These are phyloP conservation scores for Fusarium devonianum DNA, from an alignment of 2,329 filamentous ascomycete species.

Conservation along the genomic window DNA sequence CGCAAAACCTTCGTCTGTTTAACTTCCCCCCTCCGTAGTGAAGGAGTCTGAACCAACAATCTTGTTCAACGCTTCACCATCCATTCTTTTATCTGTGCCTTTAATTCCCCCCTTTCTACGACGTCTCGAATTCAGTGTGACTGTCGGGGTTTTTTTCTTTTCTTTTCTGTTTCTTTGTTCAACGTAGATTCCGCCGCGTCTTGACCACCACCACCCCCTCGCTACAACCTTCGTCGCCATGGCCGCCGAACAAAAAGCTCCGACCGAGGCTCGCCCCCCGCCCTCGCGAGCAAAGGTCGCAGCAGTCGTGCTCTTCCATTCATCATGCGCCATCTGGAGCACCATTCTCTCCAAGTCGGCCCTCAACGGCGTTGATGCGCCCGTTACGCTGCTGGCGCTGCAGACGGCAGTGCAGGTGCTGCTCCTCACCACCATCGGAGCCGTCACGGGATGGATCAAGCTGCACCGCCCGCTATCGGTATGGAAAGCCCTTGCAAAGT, in stretches of 20 bases:
- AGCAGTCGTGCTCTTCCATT: conserved; percentile 40
- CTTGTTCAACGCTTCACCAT: background rate
- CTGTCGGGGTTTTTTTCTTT: conserved; percentile 4
- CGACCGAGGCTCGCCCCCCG: conserved; percentile 26
- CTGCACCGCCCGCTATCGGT: conserved; percentile 33
- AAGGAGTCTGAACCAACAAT: background rate
- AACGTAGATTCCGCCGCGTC: background rate
- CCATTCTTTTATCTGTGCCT: background rate
- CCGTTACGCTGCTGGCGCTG: conserved; percentile 38
- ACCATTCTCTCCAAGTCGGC: conserved; percentile 41
- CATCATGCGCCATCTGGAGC: conserved; percentile 40
- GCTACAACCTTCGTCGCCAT: conserved; percentile 24
- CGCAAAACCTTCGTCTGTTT: background rate
- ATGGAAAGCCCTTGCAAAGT: conserved; percentile 1
- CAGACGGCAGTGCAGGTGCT: conserved; percentile 38
- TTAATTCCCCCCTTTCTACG: background rate
- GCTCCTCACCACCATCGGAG: conserved; percentile 34
- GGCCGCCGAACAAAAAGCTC: conserved; percentile 24
- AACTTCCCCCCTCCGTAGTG: background rate
- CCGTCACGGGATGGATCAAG: conserved; percentile 38
- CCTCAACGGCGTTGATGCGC: conserved; percentile 39
- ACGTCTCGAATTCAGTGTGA: background rate
- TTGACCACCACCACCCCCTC: conserved; percentile 6
- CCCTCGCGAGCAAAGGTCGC: conserved; percentile 32
- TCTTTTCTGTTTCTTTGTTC: conserved; percentile 3